A percentile compares a stretch with the other conserved stretches of the same genome.
Conservation (phyloP, 2,329 filamentous ascomycete genomes). For the Juglanconis oblonga region DNA sequence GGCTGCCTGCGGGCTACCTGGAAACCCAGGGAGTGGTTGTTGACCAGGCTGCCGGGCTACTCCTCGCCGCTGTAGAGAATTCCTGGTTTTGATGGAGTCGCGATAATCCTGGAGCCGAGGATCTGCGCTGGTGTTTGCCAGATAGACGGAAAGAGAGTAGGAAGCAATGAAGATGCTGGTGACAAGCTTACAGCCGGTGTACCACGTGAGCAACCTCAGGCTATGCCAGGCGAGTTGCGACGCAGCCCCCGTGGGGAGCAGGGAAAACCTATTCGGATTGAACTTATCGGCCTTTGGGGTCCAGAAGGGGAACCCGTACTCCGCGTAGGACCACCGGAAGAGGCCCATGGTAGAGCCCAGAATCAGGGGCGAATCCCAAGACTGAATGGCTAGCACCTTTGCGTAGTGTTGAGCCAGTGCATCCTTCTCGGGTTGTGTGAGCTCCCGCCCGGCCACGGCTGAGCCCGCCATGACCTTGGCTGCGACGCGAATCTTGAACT, state of each 20-base stretch:
- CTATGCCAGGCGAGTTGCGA: slow-evolving; percentile 34
- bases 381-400: slow-evolving; percentile 24
- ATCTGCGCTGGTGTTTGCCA: slow-evolving; percentile 2
- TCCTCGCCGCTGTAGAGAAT: not conserved
- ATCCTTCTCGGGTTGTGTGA: slow-evolving; percentile 27
- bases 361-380: slow-evolving; percentile 28
- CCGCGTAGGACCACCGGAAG: slow-evolving; percentile 26
- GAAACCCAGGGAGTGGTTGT: not conserved
- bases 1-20: not conserved
- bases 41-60: not conserved
- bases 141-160: slow-evolving; percentile 23
- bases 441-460: slow-evolving; percentile 4
- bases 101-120: slow-evolving; percentile 12
- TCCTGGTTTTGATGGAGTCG: not conserved
- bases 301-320: slow-evolving; percentile 40
- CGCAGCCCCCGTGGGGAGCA: slow-evolving; percentile 24
- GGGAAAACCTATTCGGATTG: slow-evolving; percentile 30
- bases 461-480: slow-evolving; percentile 12
- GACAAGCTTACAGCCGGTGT: slow-evolving; percentile 23
- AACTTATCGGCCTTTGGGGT: slow-evolving; percentile 31
- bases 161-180: slow-evolving; percentile 29
- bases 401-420: slow-evolving; percentile 27
- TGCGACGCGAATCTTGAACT: slow-evolving; percentile 3
- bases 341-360: slow-evolving; percentile 23
- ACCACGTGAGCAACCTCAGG: slow-evolving; percentile 34